Conservation (phyloP, 139 green algal genomes). For the Chlamydomonas sphaeroides region DNA sequence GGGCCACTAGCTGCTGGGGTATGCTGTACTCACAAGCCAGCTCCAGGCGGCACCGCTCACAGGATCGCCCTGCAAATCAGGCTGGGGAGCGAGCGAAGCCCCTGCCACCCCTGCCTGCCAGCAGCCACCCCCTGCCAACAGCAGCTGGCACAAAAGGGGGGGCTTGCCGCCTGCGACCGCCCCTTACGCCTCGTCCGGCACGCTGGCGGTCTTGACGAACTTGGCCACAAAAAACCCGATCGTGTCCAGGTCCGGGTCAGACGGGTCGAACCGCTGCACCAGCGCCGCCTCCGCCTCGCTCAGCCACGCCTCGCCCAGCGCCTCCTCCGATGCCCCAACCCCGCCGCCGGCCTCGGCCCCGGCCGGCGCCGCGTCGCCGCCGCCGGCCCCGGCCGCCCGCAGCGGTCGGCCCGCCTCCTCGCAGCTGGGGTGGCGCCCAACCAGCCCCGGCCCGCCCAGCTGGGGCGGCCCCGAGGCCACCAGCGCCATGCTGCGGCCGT, state of each 20-base stretch:
- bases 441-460: conserved; percentile 71
- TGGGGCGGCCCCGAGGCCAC: conserved; percentile 59
- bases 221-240: conserved; percentile 94
- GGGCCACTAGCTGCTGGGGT: too few species aligned
- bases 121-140: too few species aligned
- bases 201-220: conserved; percentile 67
- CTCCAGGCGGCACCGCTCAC: too few species aligned
- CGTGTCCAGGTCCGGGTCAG: conserved; percentile 65
- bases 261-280: conserved; percentile 90
- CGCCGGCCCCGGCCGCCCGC: not conserved
- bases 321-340: not conserved
- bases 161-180: too few species aligned
- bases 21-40: too few species aligned
- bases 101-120: too few species aligned
- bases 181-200: not conserved
- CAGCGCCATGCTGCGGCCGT: conserved; percentile 65
- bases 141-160: too few species aligned
- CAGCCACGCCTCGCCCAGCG: conserved; percentile 65
- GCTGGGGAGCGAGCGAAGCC: too few species aligned
- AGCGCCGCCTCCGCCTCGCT: conserved; percentile 67
- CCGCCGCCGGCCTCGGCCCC: not conserved
- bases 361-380: not conserved
- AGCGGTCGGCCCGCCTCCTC: not conserved
- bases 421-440: conserved; percentile 37
- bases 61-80: too few species aligned